Evolutionary conservation across 805 yeast species (phyloP), one percentile per base, ranked within the genome.

Genomic region (Sungouiozyma ichnusensis): DNA sequence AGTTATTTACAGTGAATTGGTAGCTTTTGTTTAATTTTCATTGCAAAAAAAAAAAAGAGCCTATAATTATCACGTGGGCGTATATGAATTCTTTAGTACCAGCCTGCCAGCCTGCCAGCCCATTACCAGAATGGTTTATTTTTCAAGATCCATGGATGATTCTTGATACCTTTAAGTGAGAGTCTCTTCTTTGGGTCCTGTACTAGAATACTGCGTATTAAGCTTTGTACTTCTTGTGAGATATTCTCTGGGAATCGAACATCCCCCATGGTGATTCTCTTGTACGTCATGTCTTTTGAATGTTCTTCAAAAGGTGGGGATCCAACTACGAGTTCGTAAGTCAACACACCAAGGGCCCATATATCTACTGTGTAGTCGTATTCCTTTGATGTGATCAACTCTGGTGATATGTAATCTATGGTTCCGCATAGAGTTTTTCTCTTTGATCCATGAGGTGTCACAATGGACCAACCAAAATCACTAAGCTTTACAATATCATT

Each of bases 401-500:
- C 98, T 6, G 98, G 98, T 0, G 97, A 94, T 14, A 92, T 64
- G 53, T 90, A 90, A 62, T 92, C 97, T 34, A 90, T 67, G 0
- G 98, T 92, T 0, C 98, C 97, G 63, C 97, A 92, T 67, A 92
- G 74, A 0, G 97, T 90, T 14, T 77, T 70, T 53, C 96, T 67
- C 47, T 75, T 73, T 0, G 69, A 64, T 0, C 73, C 64, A 1
- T 77, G 76, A 0, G 83, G 72, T 50, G 77, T 78, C 6, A 53
- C 48, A 2, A 88, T 90, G 43, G 94, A 82, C 97, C 97, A 90
- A 13, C 98, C 98, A 59, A 92, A 90, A 63, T 90, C 98, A 16
- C 95, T 81, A 33, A 90, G 71, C 58, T 88, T 90, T 42, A 90
- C 71, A 18, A 74, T 74, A 48, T 87, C 84, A 55, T 85, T 77